Conservation (phyloP, 73 alveolate species). For the Urostyla sp. region DNA sequence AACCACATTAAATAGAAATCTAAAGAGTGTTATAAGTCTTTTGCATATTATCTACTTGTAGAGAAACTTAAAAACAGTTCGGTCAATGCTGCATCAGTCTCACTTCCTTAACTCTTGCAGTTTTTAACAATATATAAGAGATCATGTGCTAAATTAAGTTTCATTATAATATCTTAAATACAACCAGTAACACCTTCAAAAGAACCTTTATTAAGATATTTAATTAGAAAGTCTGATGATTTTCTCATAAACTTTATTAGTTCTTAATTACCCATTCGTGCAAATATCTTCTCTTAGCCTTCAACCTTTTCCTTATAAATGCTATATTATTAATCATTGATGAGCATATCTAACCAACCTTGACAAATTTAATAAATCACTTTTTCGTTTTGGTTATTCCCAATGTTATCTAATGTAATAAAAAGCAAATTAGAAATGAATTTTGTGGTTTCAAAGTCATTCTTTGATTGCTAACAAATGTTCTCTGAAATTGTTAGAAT, state of each 20-base stretch:
- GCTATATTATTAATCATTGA: neutral
- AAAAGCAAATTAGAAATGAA: conserved; percentile 47
- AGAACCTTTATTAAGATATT: conserved; percentile 17
- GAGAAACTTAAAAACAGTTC: conserved; percentile 8
- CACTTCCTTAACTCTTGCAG: conserved; percentile 5
- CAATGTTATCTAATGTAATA: conserved; percentile 22
- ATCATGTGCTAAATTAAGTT: conserved; percentile 51
- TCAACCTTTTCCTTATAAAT: neutral
- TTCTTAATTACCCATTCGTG: conserved; percentile 19
- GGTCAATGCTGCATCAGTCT: conserved; percentile 5
- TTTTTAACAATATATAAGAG: neutral
- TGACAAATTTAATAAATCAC: conserved; percentile 46
- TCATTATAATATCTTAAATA: conserved; percentile 1
- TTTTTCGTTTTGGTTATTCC: conserved; percentile 47
- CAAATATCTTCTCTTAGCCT: conserved; percentile 9
- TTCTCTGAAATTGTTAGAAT: conserved; percentile 44
- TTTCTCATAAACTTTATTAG: conserved; percentile 11
- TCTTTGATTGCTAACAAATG: conserved; percentile 5
- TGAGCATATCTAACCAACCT: conserved; percentile 59
- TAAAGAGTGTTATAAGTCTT: conserved; percentile 2
- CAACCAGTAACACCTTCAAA: conserved; percentile 61
- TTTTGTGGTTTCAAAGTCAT: conserved; percentile 15
- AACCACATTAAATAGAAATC: conserved; percentile 13
- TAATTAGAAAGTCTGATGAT: conserved; percentile 5
- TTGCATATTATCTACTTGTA: neutral